Evolutionary conservation across 2,329 filamentous ascomycete genomes (phyloP).

Genomic region (Cryoendolithus antarcticus): DNA sequence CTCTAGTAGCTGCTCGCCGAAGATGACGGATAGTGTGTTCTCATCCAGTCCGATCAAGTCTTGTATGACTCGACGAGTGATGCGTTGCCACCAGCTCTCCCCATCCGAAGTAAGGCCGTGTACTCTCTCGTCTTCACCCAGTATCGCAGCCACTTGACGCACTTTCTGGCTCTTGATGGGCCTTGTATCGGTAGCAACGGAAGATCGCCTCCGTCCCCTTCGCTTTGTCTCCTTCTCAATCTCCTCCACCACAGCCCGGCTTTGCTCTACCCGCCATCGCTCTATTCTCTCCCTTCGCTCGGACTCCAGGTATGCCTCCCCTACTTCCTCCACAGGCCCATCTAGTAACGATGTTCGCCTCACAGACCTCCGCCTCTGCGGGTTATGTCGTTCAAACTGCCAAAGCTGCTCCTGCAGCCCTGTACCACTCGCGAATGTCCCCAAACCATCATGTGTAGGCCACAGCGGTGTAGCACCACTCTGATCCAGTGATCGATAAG

Average conservation of each 20-base stretch:
- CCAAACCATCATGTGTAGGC: constrained; percentile 81
- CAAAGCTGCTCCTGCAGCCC: constrained; percentile 71
- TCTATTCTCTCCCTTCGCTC: constrained; percentile 80
- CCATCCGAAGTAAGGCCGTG: constrained; percentile 23
- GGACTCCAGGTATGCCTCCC: constrained; percentile 45
- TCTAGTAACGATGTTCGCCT: constrained; percentile 46
- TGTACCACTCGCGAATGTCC: constrained; percentile 54
- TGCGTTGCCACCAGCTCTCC: constrained; percentile 64
- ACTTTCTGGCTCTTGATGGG: constrained; percentile 9
- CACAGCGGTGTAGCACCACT: constrained; percentile 57
- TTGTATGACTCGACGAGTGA: constrained; percentile 75
- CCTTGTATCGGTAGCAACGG: constrained; percentile 12
- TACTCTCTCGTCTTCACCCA: constrained; percentile 13
- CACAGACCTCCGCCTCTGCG: constrained; percentile 48
- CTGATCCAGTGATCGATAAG: constrained; percentile 37
- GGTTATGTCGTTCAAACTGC: constrained; percentile 78
- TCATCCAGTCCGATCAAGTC: constrained; percentile 90
- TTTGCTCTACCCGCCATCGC: constrained; percentile 84
- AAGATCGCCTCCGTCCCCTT: constrained; percentile 48
- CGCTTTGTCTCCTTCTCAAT: constrained; percentile 71
- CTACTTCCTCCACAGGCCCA: constrained; percentile 41
- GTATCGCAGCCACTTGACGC: constrained; percentile 9
- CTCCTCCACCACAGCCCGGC: constrained; percentile 70
- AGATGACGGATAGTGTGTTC: constrained; percentile 66
- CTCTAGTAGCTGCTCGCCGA: constrained; percentile 62